Conservation (phyloP, 805 yeast species). For the Starmerella powellii region DNA sequence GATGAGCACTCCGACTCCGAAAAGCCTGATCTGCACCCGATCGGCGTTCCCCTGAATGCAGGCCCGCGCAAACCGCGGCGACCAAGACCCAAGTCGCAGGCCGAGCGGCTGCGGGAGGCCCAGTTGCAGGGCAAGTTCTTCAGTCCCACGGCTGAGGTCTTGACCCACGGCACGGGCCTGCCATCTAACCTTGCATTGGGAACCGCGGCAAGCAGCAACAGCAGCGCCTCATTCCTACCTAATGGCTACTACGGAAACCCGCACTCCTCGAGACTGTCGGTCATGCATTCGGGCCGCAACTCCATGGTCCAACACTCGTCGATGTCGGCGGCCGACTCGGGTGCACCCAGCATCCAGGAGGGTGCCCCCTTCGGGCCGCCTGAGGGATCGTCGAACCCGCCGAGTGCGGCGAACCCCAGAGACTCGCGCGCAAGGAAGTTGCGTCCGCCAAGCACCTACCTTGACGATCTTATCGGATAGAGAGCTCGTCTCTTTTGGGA, state of each 20-base stretch:
- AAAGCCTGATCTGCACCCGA: slow-evolving; percentile 13
- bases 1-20: slow-evolving; percentile 6
- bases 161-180: slow-evolving; percentile 33
- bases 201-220: neutral
- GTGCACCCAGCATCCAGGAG: neutral
- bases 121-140: slow-evolving; percentile 36
- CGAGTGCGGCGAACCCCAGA: neutral
- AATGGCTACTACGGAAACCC: slow-evolving; percentile 17
- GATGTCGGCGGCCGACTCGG: slow-evolving; percentile 9
- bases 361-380: neutral
- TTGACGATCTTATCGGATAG: slow-evolving; percentile 29
- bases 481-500: neutral
- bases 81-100: slow-evolving; percentile 11
- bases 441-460: slow-evolving; percentile 31
- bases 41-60: slow-evolving; percentile 17
- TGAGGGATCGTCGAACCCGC: neutral
- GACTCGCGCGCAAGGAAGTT: slow-evolving; percentile 12
- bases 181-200: slow-evolving; percentile 7
- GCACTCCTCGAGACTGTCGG: slow-evolving; percentile 12
- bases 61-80: slow-evolving; percentile 1
- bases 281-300: slow-evolving; percentile 15
- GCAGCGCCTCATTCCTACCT: slow-evolving; percentile 19
- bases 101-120: slow-evolving; percentile 15
- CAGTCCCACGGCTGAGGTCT: slow-evolving; percentile 69
- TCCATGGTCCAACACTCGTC: slow-evolving; percentile 15